Evolutionary conservation across 2,329 filamentous ascomycete species (phyloP).

Genomic region (Colletotrichum acutatum): DNA sequence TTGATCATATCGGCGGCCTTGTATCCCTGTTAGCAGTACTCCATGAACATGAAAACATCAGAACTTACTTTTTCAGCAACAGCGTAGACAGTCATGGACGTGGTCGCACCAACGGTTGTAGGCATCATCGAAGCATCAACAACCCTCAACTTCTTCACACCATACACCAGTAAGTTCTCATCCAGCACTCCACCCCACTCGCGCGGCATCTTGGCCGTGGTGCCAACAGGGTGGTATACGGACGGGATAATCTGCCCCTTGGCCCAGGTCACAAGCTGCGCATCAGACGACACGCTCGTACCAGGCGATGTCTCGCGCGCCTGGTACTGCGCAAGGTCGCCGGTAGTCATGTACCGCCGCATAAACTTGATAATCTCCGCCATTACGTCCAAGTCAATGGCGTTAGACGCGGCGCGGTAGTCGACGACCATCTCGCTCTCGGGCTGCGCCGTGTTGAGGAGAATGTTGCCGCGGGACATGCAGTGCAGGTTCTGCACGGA

Average conservation of each 20-base stretch:
- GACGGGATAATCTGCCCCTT: conserved; percentile 39
- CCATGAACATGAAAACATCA: rapidly evolving
- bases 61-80: conserved; percentile 38
- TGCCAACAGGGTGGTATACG: conserved; percentile 43
- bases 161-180: conserved; percentile 43
- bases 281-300: conserved; percentile 35
- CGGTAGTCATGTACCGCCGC: conserved; percentile 39
- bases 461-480: conserved; percentile 39
- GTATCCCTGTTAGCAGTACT: not conserved
- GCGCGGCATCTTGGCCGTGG: conserved; percentile 42
- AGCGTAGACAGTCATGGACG: conserved; percentile 37
- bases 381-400: conserved; percentile 40
- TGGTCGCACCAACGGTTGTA: conserved; percentile 36
- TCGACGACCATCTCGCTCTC: conserved; percentile 40
- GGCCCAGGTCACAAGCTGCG: conserved; percentile 39
- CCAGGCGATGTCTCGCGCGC: conserved; percentile 39
- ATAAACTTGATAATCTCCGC: conserved; percentile 41
- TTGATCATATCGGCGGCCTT: conserved; percentile 36
- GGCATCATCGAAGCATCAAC: conserved; percentile 39
- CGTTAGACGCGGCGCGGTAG: conserved; percentile 41
- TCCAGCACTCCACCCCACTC: conserved; percentile 44
- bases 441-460: conserved; percentile 38
- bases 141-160: conserved; percentile 39
- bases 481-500: conserved; percentile 41
- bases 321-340: conserved; percentile 38